Conservation (phyloP, 1,284 basidiomycete species). For the Rhodotorula sp. region DNA sequence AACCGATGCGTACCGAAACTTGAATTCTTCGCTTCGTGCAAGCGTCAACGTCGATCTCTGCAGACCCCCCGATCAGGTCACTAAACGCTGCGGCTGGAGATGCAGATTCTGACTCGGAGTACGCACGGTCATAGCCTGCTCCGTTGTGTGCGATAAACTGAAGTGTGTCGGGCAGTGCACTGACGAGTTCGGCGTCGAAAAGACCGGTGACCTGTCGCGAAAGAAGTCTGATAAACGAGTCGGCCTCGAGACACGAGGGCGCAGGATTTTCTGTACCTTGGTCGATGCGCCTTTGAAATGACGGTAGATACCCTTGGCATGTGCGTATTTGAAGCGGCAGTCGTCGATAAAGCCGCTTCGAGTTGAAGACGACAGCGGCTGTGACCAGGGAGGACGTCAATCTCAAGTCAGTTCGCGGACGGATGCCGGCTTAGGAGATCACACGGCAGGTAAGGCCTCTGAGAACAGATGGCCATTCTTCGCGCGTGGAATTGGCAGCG, state of each 20-base stretch:
- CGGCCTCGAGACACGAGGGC: not conserved
- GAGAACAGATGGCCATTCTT: too few species aligned
- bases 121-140: slow-evolving; percentile 58
- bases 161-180: slow-evolving; percentile 63
- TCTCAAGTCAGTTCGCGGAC: not conserved
- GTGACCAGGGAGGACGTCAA: not conserved
- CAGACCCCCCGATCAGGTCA: not conserved
- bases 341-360: slow-evolving; percentile 63
- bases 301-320: slow-evolving; percentile 74
- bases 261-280: slow-evolving; percentile 8
- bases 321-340: slow-evolving; percentile 69
- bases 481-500: too few species aligned
- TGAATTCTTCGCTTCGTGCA: slow-evolving; percentile 20
- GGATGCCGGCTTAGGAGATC: too few species aligned
- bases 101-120: not conserved
- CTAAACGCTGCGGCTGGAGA: not conserved
- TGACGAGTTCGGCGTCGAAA: slow-evolving; percentile 75
- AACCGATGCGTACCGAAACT: slow-evolving; percentile 9
- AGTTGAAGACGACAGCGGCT: slow-evolving; percentile 63
- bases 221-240: not conserved
- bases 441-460: too few species aligned
- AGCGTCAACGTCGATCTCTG: slow-evolving; percentile 12
- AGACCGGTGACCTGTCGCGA: slow-evolving; percentile 61
- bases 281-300: slow-evolving; percentile 55
- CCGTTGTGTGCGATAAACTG: slow-evolving; percentile 89